Evolutionary conservation across 1,284 basidiomycete species (phyloP), one percentile per base, ranked within the genome.

Genomic region (Tilletia walkeri): DNA sequence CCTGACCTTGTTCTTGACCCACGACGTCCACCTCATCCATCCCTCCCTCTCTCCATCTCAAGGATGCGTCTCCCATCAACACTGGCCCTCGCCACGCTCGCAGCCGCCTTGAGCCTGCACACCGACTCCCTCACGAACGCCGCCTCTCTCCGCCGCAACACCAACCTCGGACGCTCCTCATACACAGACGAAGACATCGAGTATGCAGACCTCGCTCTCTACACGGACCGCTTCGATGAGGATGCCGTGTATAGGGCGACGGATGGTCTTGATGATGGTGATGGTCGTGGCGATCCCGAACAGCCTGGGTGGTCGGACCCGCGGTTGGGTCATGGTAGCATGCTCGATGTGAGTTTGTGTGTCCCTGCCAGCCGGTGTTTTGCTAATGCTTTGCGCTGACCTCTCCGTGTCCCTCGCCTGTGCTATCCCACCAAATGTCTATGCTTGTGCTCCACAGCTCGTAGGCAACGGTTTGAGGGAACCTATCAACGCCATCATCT

Each of bases 401-500:
- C 54, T 30, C 24, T 30, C 24, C 24, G 24, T 69, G n/a, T 45
- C n/a, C n/a, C 12, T 39, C 41, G 53, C 9, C 74, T 89, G 89
- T 80, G 12, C 24, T 14, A n/a, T n/a, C n/a, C n/a, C n/a, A n/a
- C n/a, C n/a, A n/a, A n/a, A n/a, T n/a, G n/a, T n/a, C n/a, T n/a
- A n/a, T n/a, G 53, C 9, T 73, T 89, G 89, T 80, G 12, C 24
- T 14, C 41, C 6, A n/a, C 86, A 80, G 87, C 91, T 34, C 86
- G 88, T 68, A 81, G 85, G 47, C 90, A 93, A 20, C 89, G 92
- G 92, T 7, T 88, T 92, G 68, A 92, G 92, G 53, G 95, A 97
- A 85, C 95, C 94, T 2, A 85, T 97, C 70, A 97, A 98, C 77
- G 87, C 88, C 69, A 93, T 97, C 80, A 85, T 97, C 41, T 90